Base-by-base conservation (phyloP, 2,329 filamentous ascomycete genomes). In the Chrysosporium keratinophilum region DNA sequence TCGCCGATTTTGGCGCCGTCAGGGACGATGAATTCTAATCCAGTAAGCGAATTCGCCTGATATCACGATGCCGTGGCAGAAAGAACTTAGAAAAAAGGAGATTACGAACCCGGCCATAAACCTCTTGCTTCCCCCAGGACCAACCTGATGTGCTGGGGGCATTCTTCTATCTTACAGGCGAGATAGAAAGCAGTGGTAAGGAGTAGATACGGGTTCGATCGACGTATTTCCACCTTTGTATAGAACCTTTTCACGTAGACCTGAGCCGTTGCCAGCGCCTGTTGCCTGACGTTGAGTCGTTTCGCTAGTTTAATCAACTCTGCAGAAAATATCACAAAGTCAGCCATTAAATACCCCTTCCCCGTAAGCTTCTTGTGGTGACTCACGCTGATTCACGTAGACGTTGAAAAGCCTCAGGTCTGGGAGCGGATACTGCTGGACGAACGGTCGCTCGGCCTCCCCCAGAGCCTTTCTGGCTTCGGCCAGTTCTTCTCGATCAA, bases 151-250 rank as follows among this genome's bases (percentile, higher is more conserved):
- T 98, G 93, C 68, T 97, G 91, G 2, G 93, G 93, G 49, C 84
- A 90, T 69, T 98, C 93, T 69, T 98, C 93, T 82, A 95, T 95
- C 72, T 98, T 98, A 74, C 89, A 95, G 17, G 93, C 90, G 35
- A 98, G 76, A 68, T 98, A 98, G 57, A 97, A 79, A 4, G 91
- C 87, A 1, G 93, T 97, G n/a, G 89, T 85, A 59, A 95, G 79
- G 55, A 97, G 82, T 35, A 97, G 82, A 66, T 95, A 95, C 3
- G 91, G 89, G 63, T 97, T 98, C 46, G 90, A 95, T 58, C 85
- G 83, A 54, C 91, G 85, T 59, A 97, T 89, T 65, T 95, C 89
- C 62, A 95, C 86, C 62, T 86, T 88, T 44, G 82, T 82, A 70
- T 95, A 97, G 76, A 95, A 97, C 56, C 93, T 83, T 64, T 94